Evolutionary conservation across 805 yeast genomes (phyloP), one percentile per base, ranked within the genome.

Genomic region (Sugiyamaella valdiviana): DNA sequence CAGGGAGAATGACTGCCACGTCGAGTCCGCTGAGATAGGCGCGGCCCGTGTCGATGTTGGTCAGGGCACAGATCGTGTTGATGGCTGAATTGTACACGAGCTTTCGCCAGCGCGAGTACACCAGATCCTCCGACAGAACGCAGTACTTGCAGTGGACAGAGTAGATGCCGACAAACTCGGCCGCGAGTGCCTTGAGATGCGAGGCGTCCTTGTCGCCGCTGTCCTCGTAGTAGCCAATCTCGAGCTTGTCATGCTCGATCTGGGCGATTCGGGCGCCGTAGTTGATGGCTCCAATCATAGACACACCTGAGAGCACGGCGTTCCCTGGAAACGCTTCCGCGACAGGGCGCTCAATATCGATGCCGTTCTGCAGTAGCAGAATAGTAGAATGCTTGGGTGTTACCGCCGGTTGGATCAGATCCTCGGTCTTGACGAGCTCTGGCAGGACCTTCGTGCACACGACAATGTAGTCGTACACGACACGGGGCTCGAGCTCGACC

Each of bases 391-490:
- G 63, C 21, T 57, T 65, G 1, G 70, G 62, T 29, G 76, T 66
- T 36, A 82, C 73, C 3, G 77, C 79, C 0, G 78, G 76, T 9
- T 58, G 72, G 36, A 73, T 70, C 40, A 81, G 60, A 10, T 79
- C 80, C 55, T 75, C 81, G 15, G 78, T 64, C 42, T 72, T 70
- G 49, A 70, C 63, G 6, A 83, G 64, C 57, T 83, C 90, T 2
- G 89, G 89, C 20, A 79, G 71, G 59, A 77, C 80, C 60, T 83
- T 83, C 43, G 83, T 78, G 39, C 80, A 68, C 26, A 83, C 76
- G 5, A 82, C 71, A 29, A 81, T 71, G 58, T 66, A 83, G 57
- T 83, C 89, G 56, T 66, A 82, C 1, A 62, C 63, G n/a, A 57
- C 57, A 3, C 60, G 63, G 15, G 62, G 57, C 1, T 83, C 83